These are phyloP conservation scores for Rhizoclosmatium sp. DNA, from an alignment of 192 early-diverging fungal species.

Conservation along the genomic window DNA sequence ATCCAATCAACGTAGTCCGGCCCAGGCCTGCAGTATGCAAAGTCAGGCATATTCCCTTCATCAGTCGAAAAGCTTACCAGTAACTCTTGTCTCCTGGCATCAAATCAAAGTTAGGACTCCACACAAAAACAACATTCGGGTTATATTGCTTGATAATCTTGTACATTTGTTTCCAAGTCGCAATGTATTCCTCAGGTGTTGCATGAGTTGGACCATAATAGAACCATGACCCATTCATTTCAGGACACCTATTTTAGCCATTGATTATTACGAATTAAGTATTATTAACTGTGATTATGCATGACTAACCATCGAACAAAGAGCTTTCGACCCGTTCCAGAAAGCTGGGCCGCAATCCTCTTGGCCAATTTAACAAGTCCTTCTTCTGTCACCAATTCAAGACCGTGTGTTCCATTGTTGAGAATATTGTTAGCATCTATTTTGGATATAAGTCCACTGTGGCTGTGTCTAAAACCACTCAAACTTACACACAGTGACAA, in stretches of 20 bases:
- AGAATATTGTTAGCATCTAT: constrained; percentile 11
- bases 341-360: neutral
- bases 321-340: neutral
- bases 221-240: constrained; percentile 28
- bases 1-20: constrained; percentile 24
- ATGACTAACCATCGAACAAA: constrained; percentile 2
- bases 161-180: constrained; percentile 27
- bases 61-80: constrained; percentile 4
- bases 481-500: constrained; percentile 10
- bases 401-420: constrained; percentile 10
- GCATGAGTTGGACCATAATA: constrained; percentile 1
- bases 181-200: neutral
- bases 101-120: constrained; percentile 33
- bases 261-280: no score
- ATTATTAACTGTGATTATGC: no score
- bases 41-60: no score
- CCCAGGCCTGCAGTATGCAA: constrained; percentile 8
- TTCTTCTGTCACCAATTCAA: constrained; percentile 19
- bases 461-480: neutral
- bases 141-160: constrained; percentile 10
- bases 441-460: neutral
- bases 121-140: constrained; percentile 15
- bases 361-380: constrained; percentile 3
- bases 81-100: neutral
- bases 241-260: neutral